Conservation (phyloP, 306 rosid genomes). For the Prosopis cineraria region DNA sequence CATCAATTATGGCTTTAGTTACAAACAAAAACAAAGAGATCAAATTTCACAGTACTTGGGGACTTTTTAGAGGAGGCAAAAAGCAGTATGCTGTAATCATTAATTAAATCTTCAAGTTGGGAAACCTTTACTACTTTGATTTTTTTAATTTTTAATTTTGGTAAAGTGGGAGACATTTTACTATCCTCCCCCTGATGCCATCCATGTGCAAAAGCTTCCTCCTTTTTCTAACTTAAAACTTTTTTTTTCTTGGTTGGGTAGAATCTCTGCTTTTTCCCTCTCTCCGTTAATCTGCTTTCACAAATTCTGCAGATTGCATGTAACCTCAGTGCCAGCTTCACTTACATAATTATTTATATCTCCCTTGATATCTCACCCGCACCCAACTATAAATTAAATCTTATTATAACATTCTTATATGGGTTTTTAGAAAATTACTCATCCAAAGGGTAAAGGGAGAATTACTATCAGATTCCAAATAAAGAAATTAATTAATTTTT, state of each 20-base stretch:
- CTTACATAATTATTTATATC: neutral
- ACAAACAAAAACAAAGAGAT: constrained; percentile 29
- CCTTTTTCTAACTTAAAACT: constrained; percentile 35
- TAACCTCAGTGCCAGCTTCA: neutral
- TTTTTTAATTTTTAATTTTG: neutral
- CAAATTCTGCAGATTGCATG: constrained; percentile 42
- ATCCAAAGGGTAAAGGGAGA: too few species aligned
- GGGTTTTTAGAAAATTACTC: too few species aligned
- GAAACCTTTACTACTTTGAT: constrained; percentile 21
- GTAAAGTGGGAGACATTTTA: constrained; percentile 44
- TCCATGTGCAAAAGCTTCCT: constrained; percentile 51
- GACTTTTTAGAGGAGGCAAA: constrained; percentile 32
- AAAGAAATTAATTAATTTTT: too few species aligned
- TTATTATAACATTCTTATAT: neutral
- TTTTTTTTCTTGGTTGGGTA: constrained; percentile 41
- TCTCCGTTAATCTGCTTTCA: constrained; percentile 43
- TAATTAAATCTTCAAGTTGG: constrained; percentile 48
- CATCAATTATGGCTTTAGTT: constrained; percentile 47
- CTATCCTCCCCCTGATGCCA: constrained; percentile 47
- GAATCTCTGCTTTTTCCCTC: constrained; percentile 41
- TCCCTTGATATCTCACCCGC: neutral
- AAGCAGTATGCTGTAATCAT: constrained; percentile 52
- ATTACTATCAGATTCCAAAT: too few species aligned
- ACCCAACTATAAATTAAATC: neutral
- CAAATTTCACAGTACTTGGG: constrained; percentile 16